Percentiles rank a stretch among this genome's conserved stretches.
Evolutionary conservation across 371 early-diverging fungal genomes (phyloP).

Genomic region (Blakeslea trispora): DNA sequence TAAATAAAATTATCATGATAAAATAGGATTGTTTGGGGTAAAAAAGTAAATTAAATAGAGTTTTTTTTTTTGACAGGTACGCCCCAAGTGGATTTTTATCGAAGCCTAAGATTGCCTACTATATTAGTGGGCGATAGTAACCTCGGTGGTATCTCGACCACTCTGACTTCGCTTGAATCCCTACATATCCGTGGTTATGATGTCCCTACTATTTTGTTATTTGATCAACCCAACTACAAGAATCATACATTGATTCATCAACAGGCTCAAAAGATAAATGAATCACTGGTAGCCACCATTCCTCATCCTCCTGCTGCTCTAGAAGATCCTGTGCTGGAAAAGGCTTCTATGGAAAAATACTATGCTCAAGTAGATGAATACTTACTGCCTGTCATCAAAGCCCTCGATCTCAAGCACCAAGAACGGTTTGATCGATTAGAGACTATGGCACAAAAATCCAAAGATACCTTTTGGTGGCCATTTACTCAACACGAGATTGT

Average conservation of each 20-base stretch:
- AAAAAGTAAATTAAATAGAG: conserved; percentile 1
- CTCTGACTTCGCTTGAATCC: conserved; percentile 74
- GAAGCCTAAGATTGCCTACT: conserved; percentile 71
- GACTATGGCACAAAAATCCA: conserved; percentile 57
- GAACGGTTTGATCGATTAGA: conserved; percentile 60
- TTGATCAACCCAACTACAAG: conserved; percentile 58
- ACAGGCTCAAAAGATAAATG: conserved; percentile 16
- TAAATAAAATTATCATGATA: too few relatives aligned
- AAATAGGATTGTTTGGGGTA: conserved; percentile 6
- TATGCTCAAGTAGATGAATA: conserved; percentile 56
- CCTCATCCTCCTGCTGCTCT: conserved; percentile 56
- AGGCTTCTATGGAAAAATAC: conserved; percentile 57
- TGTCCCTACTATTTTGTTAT: conserved; percentile 66
- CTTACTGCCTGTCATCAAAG: conserved; percentile 48
- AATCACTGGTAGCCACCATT: conserved; percentile 39
- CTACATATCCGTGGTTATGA: conserved; percentile 74
- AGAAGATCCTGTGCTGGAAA: conserved; percentile 48
- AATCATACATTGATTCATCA: conserved; percentile 59
- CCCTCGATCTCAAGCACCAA: conserved; percentile 53
- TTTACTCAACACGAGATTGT: conserved; percentile 79
- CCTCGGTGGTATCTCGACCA: conserved; percentile 83
- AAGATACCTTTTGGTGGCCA: conserved; percentile 79
- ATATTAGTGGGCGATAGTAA: conserved; percentile 76
- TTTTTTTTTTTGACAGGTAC: conserved; percentile 41
- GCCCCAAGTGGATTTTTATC: conserved; percentile 73